Base-by-base conservation (phyloP, 805 yeast genomes). In the Tetrapisispora phaffii region DNA sequence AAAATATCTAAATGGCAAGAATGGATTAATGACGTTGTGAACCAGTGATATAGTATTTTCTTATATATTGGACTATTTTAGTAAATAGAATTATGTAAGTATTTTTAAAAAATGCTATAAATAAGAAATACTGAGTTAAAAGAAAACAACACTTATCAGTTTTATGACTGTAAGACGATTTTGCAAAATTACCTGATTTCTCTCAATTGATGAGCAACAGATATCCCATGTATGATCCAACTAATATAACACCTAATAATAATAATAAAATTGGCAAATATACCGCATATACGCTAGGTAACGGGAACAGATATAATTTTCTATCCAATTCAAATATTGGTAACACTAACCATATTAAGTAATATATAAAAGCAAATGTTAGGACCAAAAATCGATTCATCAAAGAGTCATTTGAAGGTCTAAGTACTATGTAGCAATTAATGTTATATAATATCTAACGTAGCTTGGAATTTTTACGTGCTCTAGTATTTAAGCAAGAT, bases 21-120 rank as follows among this genome's bases (percentile, higher is more conserved):
- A 50, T 89, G 96, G 96, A 70, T 89, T 29, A 82, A 79, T 50
- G 89, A 82, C 1, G 23, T 22, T n/a, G 20, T 42, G 7, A 35
- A 34, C 20, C 16, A 29, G 26, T 24, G 28, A 22, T n/a, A 29
- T 32, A 29, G 8, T 28, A 16, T 17, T 7, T 16, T 38, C 17
- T 7, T 12, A 26, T 38, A 26, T 38, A 26, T 38, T 38, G 28
- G 10, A 28, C n/a, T 38, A 38, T 28, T 15, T 24, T 13, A n/a
- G 20, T 41, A 31, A 36, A 36, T 36, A 20, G 24, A 38, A 24
- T 16, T 26, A 39, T 35, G 21, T 40, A 40, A 26, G 23, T 15
- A 35, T 33, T 29, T 29, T 12, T 31, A 28, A 35, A 16, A 39
- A 26, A 42, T 29, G 16, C 16, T 32, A 12, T 7, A 32, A 32